Percentiles rank a stretch among this genome's conserved stretches.
These are phyloP conservation scores for Lumnitzera racemosa DNA, from an alignment of 345 rosid genomes.

Conservation along the genomic window DNA sequence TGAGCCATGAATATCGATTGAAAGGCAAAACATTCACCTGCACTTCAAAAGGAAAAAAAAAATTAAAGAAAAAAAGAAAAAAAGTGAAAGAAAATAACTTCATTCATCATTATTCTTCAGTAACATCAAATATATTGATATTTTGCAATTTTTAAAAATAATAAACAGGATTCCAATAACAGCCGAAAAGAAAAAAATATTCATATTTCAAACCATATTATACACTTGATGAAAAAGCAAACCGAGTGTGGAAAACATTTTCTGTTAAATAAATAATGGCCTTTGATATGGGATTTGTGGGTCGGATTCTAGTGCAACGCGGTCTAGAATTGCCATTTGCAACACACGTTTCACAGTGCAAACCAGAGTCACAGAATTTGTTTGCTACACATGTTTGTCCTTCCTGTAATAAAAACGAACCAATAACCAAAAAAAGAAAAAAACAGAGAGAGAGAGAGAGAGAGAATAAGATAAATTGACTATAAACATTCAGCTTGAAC, in stretches of 20 bases:
- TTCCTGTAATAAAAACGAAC: slow-evolving; percentile 26
- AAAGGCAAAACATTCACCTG: slow-evolving; percentile 65
- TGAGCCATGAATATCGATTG: slow-evolving; percentile 87
- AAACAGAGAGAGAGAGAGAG: too few species aligned
- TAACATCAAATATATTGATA: background rate
- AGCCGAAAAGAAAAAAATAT: background rate
- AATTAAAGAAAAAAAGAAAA: background rate
- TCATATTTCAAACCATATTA: background rate
- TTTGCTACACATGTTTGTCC: slow-evolving; percentile 64
- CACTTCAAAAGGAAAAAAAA: background rate
- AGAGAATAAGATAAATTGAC: too few species aligned
- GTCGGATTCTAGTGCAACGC: slow-evolving; percentile 61
- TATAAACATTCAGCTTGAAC: background rate
- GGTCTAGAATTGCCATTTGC: slow-evolving; percentile 58
- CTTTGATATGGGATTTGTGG: slow-evolving; percentile 51
- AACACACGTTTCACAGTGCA: slow-evolving; percentile 65
- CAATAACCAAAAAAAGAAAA: background rate
- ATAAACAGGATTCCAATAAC: too few species aligned
- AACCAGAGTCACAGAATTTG: slow-evolving; percentile 50
- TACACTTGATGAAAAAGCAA: too few species aligned
- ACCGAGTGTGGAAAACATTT: too few species aligned
- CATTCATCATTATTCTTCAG: background rate
- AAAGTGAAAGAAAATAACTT: background rate
- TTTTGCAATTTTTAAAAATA: background rate
- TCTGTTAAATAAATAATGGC: slow-evolving; percentile 15